These are phyloP conservation scores for Penicillium olsonii DNA, from an alignment of 2,329 filamentous ascomycete genomes.

Conservation along the genomic window DNA sequence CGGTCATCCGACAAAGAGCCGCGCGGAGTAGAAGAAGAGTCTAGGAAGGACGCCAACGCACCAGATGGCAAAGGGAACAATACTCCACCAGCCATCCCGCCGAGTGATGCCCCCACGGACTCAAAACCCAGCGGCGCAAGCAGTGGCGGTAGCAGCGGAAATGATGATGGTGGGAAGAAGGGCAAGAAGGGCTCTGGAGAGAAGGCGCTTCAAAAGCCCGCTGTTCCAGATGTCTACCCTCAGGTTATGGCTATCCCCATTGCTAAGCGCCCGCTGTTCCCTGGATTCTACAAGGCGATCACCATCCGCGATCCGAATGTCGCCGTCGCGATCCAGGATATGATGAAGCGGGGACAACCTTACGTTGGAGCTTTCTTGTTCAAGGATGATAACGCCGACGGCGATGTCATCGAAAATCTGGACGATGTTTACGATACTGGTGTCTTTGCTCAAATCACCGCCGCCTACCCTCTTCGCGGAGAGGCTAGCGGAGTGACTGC, in stretches of 20 bases:
- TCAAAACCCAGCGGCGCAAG: conserved; percentile 58
- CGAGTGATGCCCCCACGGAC: conserved; percentile 37
- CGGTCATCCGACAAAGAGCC: conserved; percentile 42
- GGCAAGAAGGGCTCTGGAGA: conserved; percentile 70
- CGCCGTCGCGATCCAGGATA: conserved; percentile 87
- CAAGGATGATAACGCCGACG: conserved; percentile 92
- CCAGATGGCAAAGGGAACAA: conserved; percentile 53
- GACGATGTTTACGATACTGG: conserved; percentile 95
- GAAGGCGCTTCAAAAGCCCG: conserved; percentile 78
- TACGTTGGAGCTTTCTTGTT: conserved; percentile 97
- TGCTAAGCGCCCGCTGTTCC: conserved; percentile 87
- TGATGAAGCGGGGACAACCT: conserved; percentile 94
- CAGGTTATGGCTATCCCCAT: conserved; percentile 98
- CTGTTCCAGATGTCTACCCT: conserved; percentile 91
- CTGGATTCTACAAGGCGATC: conserved; percentile 98
- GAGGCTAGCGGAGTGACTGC: conserved; percentile 85
- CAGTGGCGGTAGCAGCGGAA: conserved; percentile 48
- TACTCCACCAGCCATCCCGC: conserved; percentile 46
- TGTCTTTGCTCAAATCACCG: conserved; percentile 97
- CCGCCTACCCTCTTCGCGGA: conserved; percentile 81
- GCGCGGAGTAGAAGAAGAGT: conserved; percentile 38
- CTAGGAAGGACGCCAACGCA: conserved; percentile 41
- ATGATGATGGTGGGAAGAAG: conserved; percentile 68
- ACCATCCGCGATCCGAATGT: conserved; percentile 94
- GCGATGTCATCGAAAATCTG: conserved; percentile 85